These are phyloP conservation scores for Russula ochroleuca DNA, from an alignment of 768 basidiomycete genomes.

Conservation along the genomic window DNA sequence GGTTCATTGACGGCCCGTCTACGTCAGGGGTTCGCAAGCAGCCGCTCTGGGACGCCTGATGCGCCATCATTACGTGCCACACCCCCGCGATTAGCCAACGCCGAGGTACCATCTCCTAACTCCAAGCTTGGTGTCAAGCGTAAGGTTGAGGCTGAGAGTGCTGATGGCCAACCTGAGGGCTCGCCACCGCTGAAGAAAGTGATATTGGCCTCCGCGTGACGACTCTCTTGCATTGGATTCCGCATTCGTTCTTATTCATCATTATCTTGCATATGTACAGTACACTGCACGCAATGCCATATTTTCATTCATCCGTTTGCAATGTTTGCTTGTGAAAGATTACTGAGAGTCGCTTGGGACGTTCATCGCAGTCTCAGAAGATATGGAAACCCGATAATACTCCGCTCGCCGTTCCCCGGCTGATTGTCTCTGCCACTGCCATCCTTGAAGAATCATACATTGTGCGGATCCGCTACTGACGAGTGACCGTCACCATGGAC, in stretches of 20 bases:
- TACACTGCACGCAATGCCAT: conserved; percentile 27
- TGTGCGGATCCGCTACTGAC: background rate
- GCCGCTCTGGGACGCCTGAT: conserved; percentile 78
- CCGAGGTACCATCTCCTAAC: conserved; percentile 48
- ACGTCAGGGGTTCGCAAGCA: conserved; percentile 55
- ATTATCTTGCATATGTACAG: conserved; percentile 26
- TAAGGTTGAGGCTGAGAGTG: conserved; percentile 55
- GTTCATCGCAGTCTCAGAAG: too few relatives aligned
- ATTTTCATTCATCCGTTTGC: conserved; percentile 7
- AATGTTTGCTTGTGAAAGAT: background rate
- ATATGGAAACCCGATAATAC: background rate
- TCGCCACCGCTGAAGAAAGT: conserved; percentile 69
- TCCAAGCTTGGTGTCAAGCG: conserved; percentile 63
- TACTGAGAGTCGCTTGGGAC: background rate
- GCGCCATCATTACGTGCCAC: conserved; percentile 37
- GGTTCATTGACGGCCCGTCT: conserved; percentile 64
- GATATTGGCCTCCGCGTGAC: conserved; percentile 35
- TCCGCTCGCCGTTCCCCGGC: background rate
- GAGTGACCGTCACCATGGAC: background rate
- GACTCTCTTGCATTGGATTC: conserved; percentile 14
- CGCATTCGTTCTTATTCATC: conserved; percentile 21
- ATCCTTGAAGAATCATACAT: background rate
- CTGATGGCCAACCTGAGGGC: conserved; percentile 37
- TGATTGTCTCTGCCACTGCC: background rate
- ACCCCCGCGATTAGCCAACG: conserved; percentile 35